Base-by-base conservation (phyloP, 2,329 filamentous ascomycete genomes). In the Cadophora luteo-olivacea region DNA sequence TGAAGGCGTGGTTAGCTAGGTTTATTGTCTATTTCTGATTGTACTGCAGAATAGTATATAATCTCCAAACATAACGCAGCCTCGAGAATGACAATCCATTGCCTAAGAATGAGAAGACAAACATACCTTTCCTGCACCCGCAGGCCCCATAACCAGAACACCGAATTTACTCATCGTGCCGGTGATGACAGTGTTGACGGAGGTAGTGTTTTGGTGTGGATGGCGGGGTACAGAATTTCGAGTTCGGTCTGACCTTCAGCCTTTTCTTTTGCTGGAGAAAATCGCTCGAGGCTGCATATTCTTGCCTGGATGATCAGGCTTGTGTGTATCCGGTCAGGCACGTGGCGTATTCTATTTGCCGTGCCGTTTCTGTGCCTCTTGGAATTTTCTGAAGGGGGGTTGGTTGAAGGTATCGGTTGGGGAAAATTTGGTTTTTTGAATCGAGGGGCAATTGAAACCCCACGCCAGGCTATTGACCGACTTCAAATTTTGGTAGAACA, bases 141-240 rank as follows among this genome's bases (percentile, higher is more conserved):
- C 95, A 69, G 95, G 96, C 79, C 96, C 96, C 91, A 98, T 97
- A 70, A 98, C 91, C 81, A 98, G 90, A 73, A 93, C 90, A 64
- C 96, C 96, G 79, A 94, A 98, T 81, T 97, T 97, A 81, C 92
- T 95, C 93, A 97, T 97, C 73, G 68, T 68, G 66, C 45, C 66
- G 60, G n/a, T 19, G 19, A 19, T 49, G 22, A 22, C 45, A 8
- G 19, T 45, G 45, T 49, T 7, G 45, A 14, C 14, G 41, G 11
- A 5, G 41, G 12, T 49, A 7, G 60, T 51, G 48, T 54, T 54
- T 32, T 48, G 33, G 61, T 22, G 51, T 22, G 29, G 38, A 65
- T 55, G 60, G 60, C 54, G 60, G 24, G 61, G 60, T 58, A 38
- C 62, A 45, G 54, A 58, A 60, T 54, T 61, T 29, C 45, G 19